These are phyloP conservation scores for Candida sonorensis DNA, from an alignment of 805 yeast genomes.

Conservation along the genomic window DNA sequence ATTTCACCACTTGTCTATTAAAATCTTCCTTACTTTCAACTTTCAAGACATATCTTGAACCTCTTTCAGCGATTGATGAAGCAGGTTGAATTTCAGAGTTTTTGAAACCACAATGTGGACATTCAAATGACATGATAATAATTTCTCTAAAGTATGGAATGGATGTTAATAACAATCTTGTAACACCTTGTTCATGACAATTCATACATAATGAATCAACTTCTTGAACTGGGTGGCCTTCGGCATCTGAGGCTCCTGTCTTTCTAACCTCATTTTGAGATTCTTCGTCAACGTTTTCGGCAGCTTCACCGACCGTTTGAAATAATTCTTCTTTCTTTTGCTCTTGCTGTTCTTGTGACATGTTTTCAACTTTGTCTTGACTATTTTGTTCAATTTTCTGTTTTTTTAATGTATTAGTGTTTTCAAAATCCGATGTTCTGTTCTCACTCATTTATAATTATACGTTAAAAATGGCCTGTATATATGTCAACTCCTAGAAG, in stretches of 20 bases:
- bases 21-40: slow-evolving; percentile 68
- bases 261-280: too few relatives aligned
- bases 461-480: too few relatives aligned
- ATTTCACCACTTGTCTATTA: slow-evolving; percentile 85
- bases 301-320: slow-evolving; percentile 55
- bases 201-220: slow-evolving; percentile 94
- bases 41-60: slow-evolving; percentile 63
- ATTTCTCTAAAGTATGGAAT: slow-evolving; percentile 92
- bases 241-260: slow-evolving; percentile 77
- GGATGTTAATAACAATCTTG: slow-evolving; percentile 75
- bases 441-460: neutral
- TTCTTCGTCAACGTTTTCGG: slow-evolving; percentile 37
- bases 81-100: slow-evolving; percentile 97
- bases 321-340: slow-evolving; percentile 37
- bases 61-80: slow-evolving; percentile 82
- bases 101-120: slow-evolving; percentile 90
- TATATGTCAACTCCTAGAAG: too few relatives aligned
- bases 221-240: slow-evolving; percentile 94
- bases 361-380: too few relatives aligned
- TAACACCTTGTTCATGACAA: slow-evolving; percentile 80
- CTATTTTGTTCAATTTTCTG: slow-evolving; percentile 19
- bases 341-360: slow-evolving; percentile 6
- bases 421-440: slow-evolving; percentile 4
- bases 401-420: slow-evolving; percentile 17
- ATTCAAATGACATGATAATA: slow-evolving; percentile 88